Percentiles rank a stretch among this genome's conserved stretches.
These are phyloP conservation scores for Nicotiana paniculata DNA, from an alignment of 257 asterid genomes.

Conservation along the genomic window DNA sequence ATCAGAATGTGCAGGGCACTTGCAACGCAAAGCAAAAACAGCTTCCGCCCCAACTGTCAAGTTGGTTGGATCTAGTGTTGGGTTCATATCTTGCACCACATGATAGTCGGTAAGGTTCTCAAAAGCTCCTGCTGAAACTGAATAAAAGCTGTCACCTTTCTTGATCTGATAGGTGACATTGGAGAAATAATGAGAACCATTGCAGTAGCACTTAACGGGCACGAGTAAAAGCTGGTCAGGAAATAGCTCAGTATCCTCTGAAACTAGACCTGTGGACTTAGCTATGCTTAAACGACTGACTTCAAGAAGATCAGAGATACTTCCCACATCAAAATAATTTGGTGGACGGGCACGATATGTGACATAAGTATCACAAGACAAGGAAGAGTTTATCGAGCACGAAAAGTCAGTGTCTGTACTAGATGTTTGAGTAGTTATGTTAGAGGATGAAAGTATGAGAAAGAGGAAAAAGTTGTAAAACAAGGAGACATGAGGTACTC, in stretches of 20 bases:
- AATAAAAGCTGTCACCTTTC: constrained; percentile 50
- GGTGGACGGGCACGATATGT: constrained; percentile 59
- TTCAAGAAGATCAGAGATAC: constrained; percentile 51
- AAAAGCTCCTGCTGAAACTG: constrained; percentile 38
- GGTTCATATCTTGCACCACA: constrained; percentile 48
- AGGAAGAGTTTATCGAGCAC: constrained; percentile 34
- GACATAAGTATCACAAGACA: constrained; percentile 43
- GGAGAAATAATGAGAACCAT: constrained; percentile 54
- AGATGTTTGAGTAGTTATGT: constrained; percentile 25
- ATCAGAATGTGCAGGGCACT: constrained; percentile 42
- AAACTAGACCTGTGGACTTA: constrained; percentile 32
- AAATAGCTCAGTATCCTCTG: constrained; percentile 35
- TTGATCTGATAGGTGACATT: constrained; percentile 41
- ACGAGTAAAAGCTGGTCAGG: constrained; percentile 51
- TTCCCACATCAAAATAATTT: constrained; percentile 30
- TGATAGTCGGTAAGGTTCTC: constrained; percentile 51
- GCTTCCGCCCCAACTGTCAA: constrained; percentile 46
- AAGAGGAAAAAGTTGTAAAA: constrained; percentile 19
- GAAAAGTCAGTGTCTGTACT: constrained; percentile 42
- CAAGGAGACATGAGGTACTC: constrained; percentile 17
- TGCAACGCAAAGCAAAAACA: constrained; percentile 57
- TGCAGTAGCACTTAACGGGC: constrained; percentile 53
- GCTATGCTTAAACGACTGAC: constrained; percentile 45
- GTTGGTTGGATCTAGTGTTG: constrained; percentile 35
- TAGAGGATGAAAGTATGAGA: constrained; percentile 26